These are phyloP conservation scores for Pythium chondricola DNA, from an alignment of 352 stramenopile genomes.

Conservation along the genomic window DNA sequence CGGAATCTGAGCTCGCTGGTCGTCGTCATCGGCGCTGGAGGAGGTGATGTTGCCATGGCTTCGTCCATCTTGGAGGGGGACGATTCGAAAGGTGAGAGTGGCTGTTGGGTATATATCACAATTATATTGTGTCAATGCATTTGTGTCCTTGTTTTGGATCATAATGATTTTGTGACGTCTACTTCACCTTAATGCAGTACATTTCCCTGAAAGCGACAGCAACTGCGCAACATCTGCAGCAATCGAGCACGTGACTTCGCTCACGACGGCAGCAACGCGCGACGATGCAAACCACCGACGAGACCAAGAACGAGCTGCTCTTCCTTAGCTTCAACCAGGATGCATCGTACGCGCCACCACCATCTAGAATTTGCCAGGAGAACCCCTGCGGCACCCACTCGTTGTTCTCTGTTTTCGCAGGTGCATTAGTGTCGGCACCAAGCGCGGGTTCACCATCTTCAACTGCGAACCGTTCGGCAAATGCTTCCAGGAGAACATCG, in stretches of 20 bases:
- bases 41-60: too few species aligned
- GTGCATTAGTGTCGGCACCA: slow-evolving; percentile 88
- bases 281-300: slow-evolving; percentile 35
- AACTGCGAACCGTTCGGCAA: slow-evolving; percentile 90
- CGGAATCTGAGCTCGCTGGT: slow-evolving; percentile 10
- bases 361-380: too few species aligned
- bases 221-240: too few species aligned
- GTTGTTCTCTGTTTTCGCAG: slow-evolving; percentile 23
- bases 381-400: too few species aligned
- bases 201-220: slow-evolving; percentile 1
- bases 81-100: too few species aligned
- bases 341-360: slow-evolving; percentile 45
- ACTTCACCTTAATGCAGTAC: not conserved
- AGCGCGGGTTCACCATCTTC: slow-evolving; percentile 86
- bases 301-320: slow-evolving; percentile 58
- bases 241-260: too few species aligned
- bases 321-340: slow-evolving; percentile 92
- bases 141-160: too few species aligned
- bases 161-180: too few species aligned
- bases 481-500: slow-evolving; percentile 82
- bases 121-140: too few species aligned
- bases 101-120: too few species aligned
- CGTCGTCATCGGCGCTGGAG: not conserved
- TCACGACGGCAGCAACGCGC: too few species aligned
- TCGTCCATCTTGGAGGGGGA: too few species aligned